A percentile compares a stretch with the other conserved stretches of the same genome.
phyloP scores from a whole-genome alignment of 179 eudicot species.

The Drosera spatulata region DNA sequence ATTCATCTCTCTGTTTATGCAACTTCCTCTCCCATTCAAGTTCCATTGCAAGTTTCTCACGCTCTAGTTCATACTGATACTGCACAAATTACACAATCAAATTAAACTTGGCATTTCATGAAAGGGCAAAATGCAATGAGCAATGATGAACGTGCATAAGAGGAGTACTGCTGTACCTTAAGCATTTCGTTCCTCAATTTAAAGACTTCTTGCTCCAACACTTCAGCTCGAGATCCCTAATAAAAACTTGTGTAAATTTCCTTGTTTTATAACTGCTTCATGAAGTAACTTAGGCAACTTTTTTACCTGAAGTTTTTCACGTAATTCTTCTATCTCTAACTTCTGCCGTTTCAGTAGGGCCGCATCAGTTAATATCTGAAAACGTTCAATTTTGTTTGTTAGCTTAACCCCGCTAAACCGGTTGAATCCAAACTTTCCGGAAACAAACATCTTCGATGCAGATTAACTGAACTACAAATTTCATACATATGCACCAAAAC shows the following conservation, averaged over 20 bases:
- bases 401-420: not conserved
- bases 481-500: not conserved
- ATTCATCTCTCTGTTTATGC: constrained; percentile 54
- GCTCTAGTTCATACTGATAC: constrained; percentile 77
- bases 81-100: constrained; percentile 14
- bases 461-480: not conserved
- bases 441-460: too few species aligned
- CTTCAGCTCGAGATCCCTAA: constrained; percentile 82
- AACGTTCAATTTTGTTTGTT: constrained; percentile 7
- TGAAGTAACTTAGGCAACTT: not conserved
- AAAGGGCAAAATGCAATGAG: not conserved
- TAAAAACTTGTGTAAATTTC: constrained; percentile 5
- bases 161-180: constrained; percentile 31
- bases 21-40: constrained; percentile 84
- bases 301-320: constrained; percentile 72
- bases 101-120: not conserved
- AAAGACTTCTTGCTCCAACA: constrained; percentile 81
- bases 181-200: constrained; percentile 88
- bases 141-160: not conserved
- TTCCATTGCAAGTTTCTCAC: constrained; percentile 76
- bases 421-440: too few species aligned
- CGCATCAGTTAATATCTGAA: constrained; percentile 85
- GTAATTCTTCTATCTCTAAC: constrained; percentile 82
- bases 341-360: constrained; percentile 89
- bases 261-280: not conserved